Percentiles rank a stretch among this genome's conserved stretches.
phyloP scores from a whole-genome alignment of 192 early-diverging fungal species.

The Phlyctochytrium arcticum region DNA sequence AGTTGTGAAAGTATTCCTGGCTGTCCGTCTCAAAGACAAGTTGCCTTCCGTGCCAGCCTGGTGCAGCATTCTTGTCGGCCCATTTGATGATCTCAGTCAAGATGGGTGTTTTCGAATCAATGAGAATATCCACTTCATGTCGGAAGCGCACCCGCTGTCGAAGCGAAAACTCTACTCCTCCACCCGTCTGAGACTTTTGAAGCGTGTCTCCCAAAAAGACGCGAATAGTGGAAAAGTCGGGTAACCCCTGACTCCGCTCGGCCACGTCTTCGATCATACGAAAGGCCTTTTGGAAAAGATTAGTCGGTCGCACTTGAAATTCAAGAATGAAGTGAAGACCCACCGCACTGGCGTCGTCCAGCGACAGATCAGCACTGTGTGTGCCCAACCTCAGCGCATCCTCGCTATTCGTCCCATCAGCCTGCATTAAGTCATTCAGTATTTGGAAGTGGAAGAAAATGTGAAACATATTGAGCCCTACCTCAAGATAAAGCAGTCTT shows the following conservation, averaged over 20 bases:
- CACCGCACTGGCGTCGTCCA: conserved; percentile 21
- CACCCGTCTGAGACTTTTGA: conserved; percentile 12
- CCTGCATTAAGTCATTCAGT: conserved; percentile 1
- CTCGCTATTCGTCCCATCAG: conserved; percentile 19
- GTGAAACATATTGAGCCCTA: neutral
- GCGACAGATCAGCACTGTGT: conserved; percentile 1
- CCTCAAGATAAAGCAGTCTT: conserved; percentile 16
- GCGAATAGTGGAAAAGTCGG: neutral
- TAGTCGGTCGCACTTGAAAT: neutral
- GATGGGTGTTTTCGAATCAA: conserved; percentile 14
- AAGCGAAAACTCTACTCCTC: conserved; percentile 13
- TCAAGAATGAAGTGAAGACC: neutral
- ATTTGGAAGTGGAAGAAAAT: neutral
- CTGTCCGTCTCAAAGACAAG: conserved; percentile 20
- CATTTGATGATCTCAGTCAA: conserved; percentile 17
- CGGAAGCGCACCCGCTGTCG: conserved; percentile 9
- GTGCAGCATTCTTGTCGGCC: neutral
- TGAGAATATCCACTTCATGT: conserved; percentile 17
- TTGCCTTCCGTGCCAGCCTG: conserved; percentile 8
- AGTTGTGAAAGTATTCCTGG: conserved; percentile 17
- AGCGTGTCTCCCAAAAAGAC: conserved; percentile 16
- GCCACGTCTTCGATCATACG: conserved; percentile 21
- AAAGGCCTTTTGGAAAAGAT: conserved; percentile 1
- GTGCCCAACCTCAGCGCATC: conserved; percentile 16
- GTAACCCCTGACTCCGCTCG: neutral